Conservation (phyloP, 1,139 yeast species). For the Taiozyma sp. region DNA sequence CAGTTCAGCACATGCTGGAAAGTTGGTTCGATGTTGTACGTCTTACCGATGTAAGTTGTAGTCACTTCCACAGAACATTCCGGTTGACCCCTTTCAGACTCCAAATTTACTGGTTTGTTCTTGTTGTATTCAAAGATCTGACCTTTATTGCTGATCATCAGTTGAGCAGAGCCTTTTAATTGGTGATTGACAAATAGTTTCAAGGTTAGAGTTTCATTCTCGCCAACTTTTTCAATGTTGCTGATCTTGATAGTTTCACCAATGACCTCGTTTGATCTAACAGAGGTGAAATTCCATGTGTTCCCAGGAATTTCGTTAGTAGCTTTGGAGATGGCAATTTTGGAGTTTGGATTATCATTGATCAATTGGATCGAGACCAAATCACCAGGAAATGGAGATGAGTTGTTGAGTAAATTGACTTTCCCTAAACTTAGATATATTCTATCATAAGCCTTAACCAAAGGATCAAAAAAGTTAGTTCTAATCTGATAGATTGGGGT, state of each 20-base stretch:
- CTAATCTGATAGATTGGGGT: constrained; percentile 57
- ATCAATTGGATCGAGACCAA: constrained; percentile 30
- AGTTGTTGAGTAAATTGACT: constrained; percentile 27
- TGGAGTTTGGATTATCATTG: constrained; percentile 33
- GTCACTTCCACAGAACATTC: constrained; percentile 52
- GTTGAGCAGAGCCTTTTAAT: constrained; percentile 14
- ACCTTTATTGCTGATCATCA: constrained; percentile 24
- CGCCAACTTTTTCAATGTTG: constrained; percentile 39
- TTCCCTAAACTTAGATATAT: constrained; percentile 54
- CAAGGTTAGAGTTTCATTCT: constrained; percentile 51
- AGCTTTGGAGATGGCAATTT: constrained; percentile 57
- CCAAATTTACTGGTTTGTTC: constrained; percentile 24
- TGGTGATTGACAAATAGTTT: constrained; percentile 55
- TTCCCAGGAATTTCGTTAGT: constrained; percentile 52
- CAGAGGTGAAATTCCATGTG: constrained; percentile 75
- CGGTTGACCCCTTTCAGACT: constrained; percentile 26
- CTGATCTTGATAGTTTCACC: constrained; percentile 64
- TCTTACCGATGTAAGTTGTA: constrained; percentile 66
- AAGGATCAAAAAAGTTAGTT: constrained; percentile 59
- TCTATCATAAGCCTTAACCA: constrained; percentile 55
- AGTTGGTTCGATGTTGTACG: constrained; percentile 54
- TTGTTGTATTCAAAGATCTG: constrained; percentile 31
- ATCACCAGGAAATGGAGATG: constrained; percentile 27
- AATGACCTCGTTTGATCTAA: constrained; percentile 63
- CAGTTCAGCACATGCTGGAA: constrained; percentile 55